A percentile compares a stretch with the other conserved stretches of the same genome.
phyloP scores from a whole-genome alignment of 768 basidiomycete species.

The Hypsizygus marmoreus region DNA sequence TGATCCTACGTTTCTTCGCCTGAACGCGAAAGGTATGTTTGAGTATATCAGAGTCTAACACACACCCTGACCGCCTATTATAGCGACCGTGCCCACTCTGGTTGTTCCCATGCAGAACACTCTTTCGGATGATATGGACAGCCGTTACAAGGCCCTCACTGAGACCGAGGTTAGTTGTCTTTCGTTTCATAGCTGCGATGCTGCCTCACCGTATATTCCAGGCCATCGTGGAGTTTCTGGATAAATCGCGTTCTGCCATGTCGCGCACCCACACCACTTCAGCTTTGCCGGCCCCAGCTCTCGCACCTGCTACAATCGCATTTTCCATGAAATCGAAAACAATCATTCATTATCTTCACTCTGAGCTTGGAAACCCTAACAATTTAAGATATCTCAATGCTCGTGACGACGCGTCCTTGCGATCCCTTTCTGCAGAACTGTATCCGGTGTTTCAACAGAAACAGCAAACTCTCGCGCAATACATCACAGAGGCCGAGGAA shows the following conservation, averaged over 20 bases:
- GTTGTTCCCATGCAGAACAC: slow-evolving; percentile 84
- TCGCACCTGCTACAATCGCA: slow-evolving; percentile 83
- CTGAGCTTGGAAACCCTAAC: slow-evolving; percentile 63
- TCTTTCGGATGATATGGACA: slow-evolving; percentile 67
- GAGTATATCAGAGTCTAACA: neutral
- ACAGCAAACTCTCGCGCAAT: slow-evolving; percentile 47
- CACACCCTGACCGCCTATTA: neutral
- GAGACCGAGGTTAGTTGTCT: slow-evolving; percentile 61
- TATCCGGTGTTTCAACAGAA: slow-evolving; percentile 46
- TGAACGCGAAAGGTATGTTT: slow-evolving; percentile 71
- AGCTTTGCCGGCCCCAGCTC: slow-evolving; percentile 68
- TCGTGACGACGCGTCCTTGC: slow-evolving; percentile 53
- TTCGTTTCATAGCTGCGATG: neutral
- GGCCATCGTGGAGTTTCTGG: slow-evolving; percentile 79
- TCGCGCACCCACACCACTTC: slow-evolving; percentile 75
- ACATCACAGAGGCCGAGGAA: slow-evolving; percentile 53
- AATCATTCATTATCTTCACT: slow-evolving; percentile 61
- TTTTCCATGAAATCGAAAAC: slow-evolving; percentile 53
- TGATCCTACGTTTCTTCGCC: slow-evolving; percentile 68
- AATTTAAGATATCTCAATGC: slow-evolving; percentile 62
- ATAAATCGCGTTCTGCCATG: slow-evolving; percentile 72
- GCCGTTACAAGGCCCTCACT: slow-evolving; percentile 77
- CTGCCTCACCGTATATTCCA: slow-evolving; percentile 26
- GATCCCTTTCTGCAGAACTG: slow-evolving; percentile 43
- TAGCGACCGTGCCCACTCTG: slow-evolving; percentile 79